These are phyloP conservation scores for Coprinopsis marcescibilis DNA, from an alignment of 768 basidiomycete genomes.

Conservation along the genomic window DNA sequence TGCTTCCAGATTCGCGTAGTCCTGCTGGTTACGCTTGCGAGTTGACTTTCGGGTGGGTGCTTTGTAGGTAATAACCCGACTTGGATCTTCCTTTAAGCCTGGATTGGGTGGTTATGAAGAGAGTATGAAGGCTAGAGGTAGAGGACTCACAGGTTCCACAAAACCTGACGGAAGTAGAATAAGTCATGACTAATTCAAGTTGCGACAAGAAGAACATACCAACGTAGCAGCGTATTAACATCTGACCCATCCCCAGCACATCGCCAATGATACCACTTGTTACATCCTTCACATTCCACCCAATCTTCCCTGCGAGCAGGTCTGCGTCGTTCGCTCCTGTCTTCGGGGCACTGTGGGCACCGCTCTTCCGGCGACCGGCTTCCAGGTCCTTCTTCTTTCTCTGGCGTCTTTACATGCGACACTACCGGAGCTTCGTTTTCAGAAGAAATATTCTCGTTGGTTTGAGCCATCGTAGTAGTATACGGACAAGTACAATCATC, in stretches of 20 bases:
- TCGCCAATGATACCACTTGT: constrained; percentile 80
- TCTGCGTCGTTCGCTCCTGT: constrained; percentile 7
- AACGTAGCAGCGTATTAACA: constrained; percentile 60
- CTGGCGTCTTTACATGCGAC: constrained; percentile 7
- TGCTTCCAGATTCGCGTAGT: constrained; percentile 73
- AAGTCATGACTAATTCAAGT: constrained; percentile 7
- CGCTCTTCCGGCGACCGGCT: constrained; percentile 9
- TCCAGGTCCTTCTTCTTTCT: constrained; percentile 4
- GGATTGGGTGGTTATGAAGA: too few species aligned
- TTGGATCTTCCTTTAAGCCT: constrained; percentile 49
- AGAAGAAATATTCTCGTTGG: too few species aligned
- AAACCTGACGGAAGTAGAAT: constrained; percentile 43
- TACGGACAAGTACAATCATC: too few species aligned
- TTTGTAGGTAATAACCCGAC: constrained; percentile 66
- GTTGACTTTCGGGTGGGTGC: constrained; percentile 77
- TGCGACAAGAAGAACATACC: not conserved
- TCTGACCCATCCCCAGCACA: constrained; percentile 67
- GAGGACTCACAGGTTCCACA: constrained; percentile 68
- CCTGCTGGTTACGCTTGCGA: constrained; percentile 65
- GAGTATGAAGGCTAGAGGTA: too few species aligned
- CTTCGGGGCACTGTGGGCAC: constrained; percentile 12
- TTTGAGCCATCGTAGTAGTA: too few species aligned
- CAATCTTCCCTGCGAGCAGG: constrained; percentile 62
- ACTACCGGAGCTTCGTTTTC: not conserved
- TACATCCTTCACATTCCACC: constrained; percentile 80